Conservation (phyloP, 2,329 filamentous ascomycete genomes). For the Trichoderma hamatum region DNA sequence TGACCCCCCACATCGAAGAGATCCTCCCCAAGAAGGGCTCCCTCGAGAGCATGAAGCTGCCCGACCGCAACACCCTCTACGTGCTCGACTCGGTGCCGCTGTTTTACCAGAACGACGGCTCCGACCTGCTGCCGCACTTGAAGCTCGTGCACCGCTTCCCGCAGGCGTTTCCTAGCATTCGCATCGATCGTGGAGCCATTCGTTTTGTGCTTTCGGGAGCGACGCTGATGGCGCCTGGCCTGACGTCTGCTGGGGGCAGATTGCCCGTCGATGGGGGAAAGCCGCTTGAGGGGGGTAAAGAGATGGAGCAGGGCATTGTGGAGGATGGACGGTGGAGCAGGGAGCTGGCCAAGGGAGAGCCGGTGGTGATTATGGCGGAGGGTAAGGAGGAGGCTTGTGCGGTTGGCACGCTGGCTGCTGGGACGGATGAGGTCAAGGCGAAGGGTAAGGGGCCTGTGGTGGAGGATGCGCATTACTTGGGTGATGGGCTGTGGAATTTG, state of each 20-base stretch:
- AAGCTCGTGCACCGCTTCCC: constrained; percentile 89
- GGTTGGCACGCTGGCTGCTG: constrained; percentile 79
- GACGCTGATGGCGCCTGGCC: constrained; percentile 91
- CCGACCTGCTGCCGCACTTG: constrained; percentile 83
- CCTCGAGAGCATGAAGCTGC: constrained; percentile 87
- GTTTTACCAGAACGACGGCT: constrained; percentile 84
- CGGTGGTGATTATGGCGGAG: constrained; percentile 88
- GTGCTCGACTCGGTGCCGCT: constrained; percentile 75
- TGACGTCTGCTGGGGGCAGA: constrained; percentile 81
- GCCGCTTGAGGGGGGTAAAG: constrained; percentile 44
- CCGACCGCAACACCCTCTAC: constrained; percentile 88
- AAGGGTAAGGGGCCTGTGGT: constrained; percentile 94
- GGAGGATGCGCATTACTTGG: constrained; percentile 90
- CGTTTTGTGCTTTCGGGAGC: constrained; percentile 94
- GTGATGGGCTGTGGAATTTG: constrained; percentile 89
- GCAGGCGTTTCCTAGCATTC: constrained; percentile 76
- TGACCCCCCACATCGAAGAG: constrained; percentile 87
- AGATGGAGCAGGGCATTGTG: constrained; percentile 48
- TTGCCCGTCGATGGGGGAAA: constrained; percentile 62
- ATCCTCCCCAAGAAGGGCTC: constrained; percentile 94
- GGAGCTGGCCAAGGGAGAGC: constrained; percentile 77
- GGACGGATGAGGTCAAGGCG: constrained; percentile 88
- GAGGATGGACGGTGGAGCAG: constrained; percentile 60
- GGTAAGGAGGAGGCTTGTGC: constrained; percentile 91
- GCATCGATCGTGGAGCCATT: constrained; percentile 94